These are phyloP conservation scores for Pichia sp. DNA, from an alignment of 1,139 yeast species.

Conservation along the genomic window DNA sequence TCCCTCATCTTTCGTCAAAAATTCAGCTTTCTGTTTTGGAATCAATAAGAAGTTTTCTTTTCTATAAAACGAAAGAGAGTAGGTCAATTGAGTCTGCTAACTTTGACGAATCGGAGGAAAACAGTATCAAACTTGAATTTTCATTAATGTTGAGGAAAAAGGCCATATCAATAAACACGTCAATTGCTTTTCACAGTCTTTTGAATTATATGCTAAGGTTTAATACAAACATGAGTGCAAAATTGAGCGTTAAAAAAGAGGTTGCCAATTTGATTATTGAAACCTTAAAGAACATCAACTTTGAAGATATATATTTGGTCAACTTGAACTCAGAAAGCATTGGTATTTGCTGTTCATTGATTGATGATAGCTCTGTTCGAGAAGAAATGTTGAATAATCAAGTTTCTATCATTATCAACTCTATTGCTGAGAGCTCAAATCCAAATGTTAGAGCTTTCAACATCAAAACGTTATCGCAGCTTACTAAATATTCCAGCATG, in stretches of 20 bases:
- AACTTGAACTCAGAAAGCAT: slow-evolving; percentile 58
- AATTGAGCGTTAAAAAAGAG: slow-evolving; percentile 38
- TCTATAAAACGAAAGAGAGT: slow-evolving; percentile 33
- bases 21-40: slow-evolving; percentile 85
- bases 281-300: slow-evolving; percentile 47
- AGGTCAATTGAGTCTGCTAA: slow-evolving; percentile 12
- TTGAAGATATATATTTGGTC: slow-evolving; percentile 40
- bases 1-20: slow-evolving; percentile 71
- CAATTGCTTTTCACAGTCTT: slow-evolving; percentile 61
- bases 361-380: slow-evolving; percentile 32
- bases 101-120: slow-evolving; percentile 13
- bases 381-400: slow-evolving; percentile 41
- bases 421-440: slow-evolving; percentile 54
- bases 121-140: slow-evolving; percentile 12
- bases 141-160: slow-evolving; percentile 33
- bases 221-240: slow-evolving; percentile 22
- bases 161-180: slow-evolving; percentile 58
- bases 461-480: slow-evolving; percentile 55
- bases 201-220: slow-evolving; percentile 37
- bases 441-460: slow-evolving; percentile 67
- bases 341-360: slow-evolving; percentile 53
- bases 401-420: slow-evolving; percentile 52
- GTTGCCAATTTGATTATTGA: slow-evolving; percentile 53
- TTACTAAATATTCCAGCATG: slow-evolving; percentile 48
- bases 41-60: slow-evolving; percentile 58